phyloP scores from a whole-genome alignment of 2,329 filamentous ascomycete genomes.

The Xylaria sp. region DNA sequence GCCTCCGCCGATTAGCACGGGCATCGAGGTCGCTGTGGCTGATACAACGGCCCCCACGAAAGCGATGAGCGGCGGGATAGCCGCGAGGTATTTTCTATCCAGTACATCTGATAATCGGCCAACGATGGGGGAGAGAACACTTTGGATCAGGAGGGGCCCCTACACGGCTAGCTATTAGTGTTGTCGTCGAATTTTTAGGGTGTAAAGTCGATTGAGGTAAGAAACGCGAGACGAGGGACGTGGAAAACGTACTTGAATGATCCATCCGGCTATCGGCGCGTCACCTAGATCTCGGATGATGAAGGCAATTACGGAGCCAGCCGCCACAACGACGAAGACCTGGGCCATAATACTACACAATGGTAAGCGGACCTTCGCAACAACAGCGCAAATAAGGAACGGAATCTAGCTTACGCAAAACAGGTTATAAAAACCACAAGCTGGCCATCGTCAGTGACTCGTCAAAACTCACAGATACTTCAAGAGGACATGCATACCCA shows the following conservation, averaged over 20 bases:
- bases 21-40: slow-evolving; percentile 60
- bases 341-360: slow-evolving; percentile 54
- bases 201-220: not conserved
- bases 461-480: not conserved
- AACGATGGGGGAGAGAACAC: slow-evolving; percentile 60
- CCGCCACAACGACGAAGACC: slow-evolving; percentile 61
- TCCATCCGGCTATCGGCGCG: slow-evolving; percentile 57
- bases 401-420: slow-evolving; percentile 47
- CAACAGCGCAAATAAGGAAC: not conserved
- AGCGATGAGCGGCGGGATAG: slow-evolving; percentile 58
- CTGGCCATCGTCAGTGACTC: slow-evolving; percentile 24
- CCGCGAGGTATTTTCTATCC: slow-evolving; percentile 59
- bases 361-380: not conserved
- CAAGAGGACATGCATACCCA: slow-evolving; percentile 46
- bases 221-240: not conserved
- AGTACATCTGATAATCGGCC: slow-evolving; percentile 62
- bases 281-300: slow-evolving; percentile 60
- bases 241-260: slow-evolving; percentile 42
- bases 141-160: slow-evolving; percentile 63
- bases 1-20: slow-evolving; percentile 61
- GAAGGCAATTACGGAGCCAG: slow-evolving; percentile 61
- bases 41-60: slow-evolving; percentile 60
- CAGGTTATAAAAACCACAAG: slow-evolving; percentile 52
- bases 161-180: slow-evolving; percentile 32
- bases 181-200: not conserved